phyloP scores from a whole-genome alignment of 2,329 filamentous ascomycete genomes.

The Drechslera avenae region DNA sequence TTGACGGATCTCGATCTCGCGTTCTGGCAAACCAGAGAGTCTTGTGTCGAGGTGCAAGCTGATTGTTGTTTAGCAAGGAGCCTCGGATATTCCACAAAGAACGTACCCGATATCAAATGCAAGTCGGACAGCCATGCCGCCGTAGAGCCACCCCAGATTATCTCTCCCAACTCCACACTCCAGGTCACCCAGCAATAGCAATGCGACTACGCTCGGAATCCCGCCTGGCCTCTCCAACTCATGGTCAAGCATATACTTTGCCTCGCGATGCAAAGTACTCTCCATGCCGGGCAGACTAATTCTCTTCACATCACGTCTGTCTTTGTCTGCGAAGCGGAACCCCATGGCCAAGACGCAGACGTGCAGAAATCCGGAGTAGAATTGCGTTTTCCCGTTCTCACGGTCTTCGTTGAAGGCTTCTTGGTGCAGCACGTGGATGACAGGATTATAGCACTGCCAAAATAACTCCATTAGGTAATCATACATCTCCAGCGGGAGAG shows the following conservation, averaged over 20 bases:
- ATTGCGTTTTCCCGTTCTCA: conserved; percentile 53
- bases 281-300: conserved; percentile 56
- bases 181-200: conserved; percentile 59
- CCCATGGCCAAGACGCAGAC: conserved; percentile 60
- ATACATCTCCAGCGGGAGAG: conserved; percentile 54
- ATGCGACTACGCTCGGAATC: conserved; percentile 59
- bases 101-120: conserved; percentile 36
- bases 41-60: conserved; percentile 57
- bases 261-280: conserved; percentile 60
- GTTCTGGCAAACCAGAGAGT: conserved; percentile 51
- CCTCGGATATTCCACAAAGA: too few species aligned
- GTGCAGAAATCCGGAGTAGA: conserved; percentile 60
- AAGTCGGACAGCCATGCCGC: conserved; percentile 47
- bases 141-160: conserved; percentile 62
- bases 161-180: conserved; percentile 61
- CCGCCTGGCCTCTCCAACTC: conserved; percentile 60
- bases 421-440: conserved; percentile 57
- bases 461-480: conserved; percentile 60
- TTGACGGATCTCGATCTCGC: conserved; percentile 56
- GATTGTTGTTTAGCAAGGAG: conserved; percentile 14
- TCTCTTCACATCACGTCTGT: conserved; percentile 55
- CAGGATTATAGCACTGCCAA: conserved; percentile 59
- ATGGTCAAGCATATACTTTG: conserved; percentile 60
- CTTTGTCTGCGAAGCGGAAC: conserved; percentile 58
- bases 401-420: conserved; percentile 57